Evolutionary conservation across 768 basidiomycete genomes (phyloP).

Genomic region (Clitopilus passeckerianus): DNA sequence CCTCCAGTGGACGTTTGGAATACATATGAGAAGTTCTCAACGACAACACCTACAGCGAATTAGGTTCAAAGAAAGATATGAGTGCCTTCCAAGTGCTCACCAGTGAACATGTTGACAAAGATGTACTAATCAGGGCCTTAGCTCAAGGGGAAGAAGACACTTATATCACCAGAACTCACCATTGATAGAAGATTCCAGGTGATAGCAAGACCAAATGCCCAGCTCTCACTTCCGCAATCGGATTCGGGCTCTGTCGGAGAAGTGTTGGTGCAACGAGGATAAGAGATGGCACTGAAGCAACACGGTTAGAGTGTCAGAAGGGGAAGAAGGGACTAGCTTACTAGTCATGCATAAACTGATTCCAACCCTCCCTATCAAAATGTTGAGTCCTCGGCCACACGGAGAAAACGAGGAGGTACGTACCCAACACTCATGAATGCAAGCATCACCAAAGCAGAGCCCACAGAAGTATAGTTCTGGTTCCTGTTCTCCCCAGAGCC

Average conservation of each 20-base stretch:
- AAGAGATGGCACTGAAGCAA: constrained; percentile 53
- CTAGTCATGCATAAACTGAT: constrained; percentile 97
- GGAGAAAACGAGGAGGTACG: constrained; percentile 16
- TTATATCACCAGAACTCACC: constrained; percentile 38
- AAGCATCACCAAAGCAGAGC: constrained; percentile 81
- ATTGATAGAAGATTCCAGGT: constrained; percentile 95
- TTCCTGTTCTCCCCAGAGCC: constrained; percentile 59
- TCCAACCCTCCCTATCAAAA: constrained; percentile 82
- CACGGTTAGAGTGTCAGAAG: neutral
- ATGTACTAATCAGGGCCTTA: constrained; percentile 60
- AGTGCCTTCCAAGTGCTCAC: constrained; percentile 26
- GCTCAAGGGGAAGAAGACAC: no score
- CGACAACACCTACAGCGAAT: constrained; percentile 69
- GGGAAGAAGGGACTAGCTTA: constrained; percentile 28
- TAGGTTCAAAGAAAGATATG: neutral
- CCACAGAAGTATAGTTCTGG: constrained; percentile 77
- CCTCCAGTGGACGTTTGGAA: constrained; percentile 82
- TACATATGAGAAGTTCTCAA: constrained; percentile 94
- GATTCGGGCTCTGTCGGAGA: constrained; percentile 44
- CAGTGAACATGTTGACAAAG: constrained; percentile 94
- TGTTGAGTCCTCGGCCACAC: constrained; percentile 8
- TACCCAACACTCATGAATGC: constrained; percentile 93
- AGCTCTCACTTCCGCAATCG: constrained; percentile 83
- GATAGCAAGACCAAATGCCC: constrained; percentile 87
- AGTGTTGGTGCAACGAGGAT: constrained; percentile 76